A percentile compares a stretch with the other conserved stretches of the same genome.
phyloP scores from a whole-genome alignment of 2,329 filamentous ascomycete species.

The Diaporthe vexans region DNA sequence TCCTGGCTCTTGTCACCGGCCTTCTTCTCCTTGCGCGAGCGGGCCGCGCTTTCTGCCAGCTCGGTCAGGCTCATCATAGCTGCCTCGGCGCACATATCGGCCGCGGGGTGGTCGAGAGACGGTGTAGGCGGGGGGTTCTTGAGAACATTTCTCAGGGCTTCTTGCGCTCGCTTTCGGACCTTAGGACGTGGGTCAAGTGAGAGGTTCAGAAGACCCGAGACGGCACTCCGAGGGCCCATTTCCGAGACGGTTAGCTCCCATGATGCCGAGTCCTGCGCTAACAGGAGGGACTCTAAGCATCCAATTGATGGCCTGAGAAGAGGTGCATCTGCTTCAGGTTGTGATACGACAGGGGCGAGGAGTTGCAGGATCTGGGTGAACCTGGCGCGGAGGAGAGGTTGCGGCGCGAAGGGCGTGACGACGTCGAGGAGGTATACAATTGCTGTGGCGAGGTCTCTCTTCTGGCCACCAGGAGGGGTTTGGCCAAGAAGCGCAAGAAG shows the following conservation, averaged over 20 bases:
- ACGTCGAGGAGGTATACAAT: conserved; percentile 97
- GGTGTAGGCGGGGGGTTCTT: conserved; percentile 90
- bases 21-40: conserved; percentile 79
- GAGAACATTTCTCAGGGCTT: conserved; percentile 86
- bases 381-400: conserved; percentile 90
- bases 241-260: conserved; percentile 90
- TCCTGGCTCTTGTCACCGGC: conserved; percentile 74
- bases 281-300: conserved; percentile 89
- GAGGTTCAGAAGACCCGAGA: conserved; percentile 87
- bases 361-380: conserved; percentile 93
- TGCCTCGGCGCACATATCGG: conserved; percentile 95
- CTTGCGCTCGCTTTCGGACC: conserved; percentile 92
- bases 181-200: conserved; percentile 92
- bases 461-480: conserved; percentile 77
- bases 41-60: conserved; percentile 73
- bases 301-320: conserved; percentile 90
- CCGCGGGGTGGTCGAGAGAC: conserved; percentile 92
- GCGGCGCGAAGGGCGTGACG: conserved; percentile 86
- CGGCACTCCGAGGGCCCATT: conserved; percentile 87
- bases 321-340: conserved; percentile 87
- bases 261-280: conserved; percentile 87
- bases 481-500: conserved; percentile 89
- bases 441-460: conserved; percentile 86
- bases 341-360: conserved; percentile 85
- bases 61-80: conserved; percentile 85